Conservation (phyloP, 768 basidiomycete genomes). For the Boletus insuetus region DNA sequence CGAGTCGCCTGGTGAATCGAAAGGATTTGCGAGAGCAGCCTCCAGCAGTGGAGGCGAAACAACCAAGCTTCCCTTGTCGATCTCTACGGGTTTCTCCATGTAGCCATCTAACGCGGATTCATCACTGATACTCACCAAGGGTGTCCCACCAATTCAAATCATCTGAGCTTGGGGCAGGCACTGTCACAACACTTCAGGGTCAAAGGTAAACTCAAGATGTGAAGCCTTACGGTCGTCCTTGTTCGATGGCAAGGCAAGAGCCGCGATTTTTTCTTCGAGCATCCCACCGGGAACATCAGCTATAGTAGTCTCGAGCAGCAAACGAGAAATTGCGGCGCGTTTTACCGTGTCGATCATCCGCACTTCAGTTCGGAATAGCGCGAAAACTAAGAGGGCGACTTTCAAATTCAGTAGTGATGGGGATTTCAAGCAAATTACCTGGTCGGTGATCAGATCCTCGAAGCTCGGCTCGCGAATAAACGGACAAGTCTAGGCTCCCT, state of each 20-base stretch:
- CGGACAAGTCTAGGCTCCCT: constrained; percentile 71
- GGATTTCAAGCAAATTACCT: constrained; percentile 41
- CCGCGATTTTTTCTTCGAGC: constrained; percentile 67
- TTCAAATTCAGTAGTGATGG: background rate
- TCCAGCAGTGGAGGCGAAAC: constrained; percentile 42
- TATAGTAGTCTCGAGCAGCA: constrained; percentile 65
- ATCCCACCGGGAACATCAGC: constrained; percentile 63
- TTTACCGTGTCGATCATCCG: constrained; percentile 77
- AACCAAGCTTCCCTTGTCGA: constrained; percentile 14
- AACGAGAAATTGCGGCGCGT: constrained; percentile 62
- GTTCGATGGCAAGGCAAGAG: constrained; percentile 48
- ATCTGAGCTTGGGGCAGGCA: constrained; percentile 84
- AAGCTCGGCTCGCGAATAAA: constrained; percentile 84
- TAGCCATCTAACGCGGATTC: background rate
- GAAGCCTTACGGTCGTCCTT: constrained; percentile 30
- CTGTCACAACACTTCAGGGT: constrained; percentile 37
- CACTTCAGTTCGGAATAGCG: constrained; percentile 73
- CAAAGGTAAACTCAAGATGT: background rate
- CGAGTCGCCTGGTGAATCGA: constrained; percentile 66
- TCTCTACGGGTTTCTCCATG: constrained; percentile 11
- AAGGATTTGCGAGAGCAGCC: constrained; percentile 58
- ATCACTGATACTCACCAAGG: constrained; percentile 45
- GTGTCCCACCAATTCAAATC: constrained; percentile 77
- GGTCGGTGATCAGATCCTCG: constrained; percentile 95
- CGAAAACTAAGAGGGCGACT: constrained; percentile 59